Evolutionary conservation across 805 yeast species (phyloP), one percentile per base, ranked within the genome.

Genomic region (Lipomyces spencermartinsiae): DNA sequence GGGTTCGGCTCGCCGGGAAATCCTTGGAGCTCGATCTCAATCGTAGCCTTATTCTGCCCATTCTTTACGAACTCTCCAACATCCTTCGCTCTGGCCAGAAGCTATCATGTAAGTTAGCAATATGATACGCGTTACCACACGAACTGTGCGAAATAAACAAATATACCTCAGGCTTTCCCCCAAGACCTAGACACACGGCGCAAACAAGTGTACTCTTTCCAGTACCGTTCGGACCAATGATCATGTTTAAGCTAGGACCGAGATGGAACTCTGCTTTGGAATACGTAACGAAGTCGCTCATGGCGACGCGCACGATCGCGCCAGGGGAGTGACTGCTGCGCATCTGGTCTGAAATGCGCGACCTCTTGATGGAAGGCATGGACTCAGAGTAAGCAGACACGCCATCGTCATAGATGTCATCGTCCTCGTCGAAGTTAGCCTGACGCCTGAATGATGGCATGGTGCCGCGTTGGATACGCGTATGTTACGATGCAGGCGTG

Each of bases 221-320:
- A 0, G 97, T 87, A 35, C 99, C 99, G 76, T 95, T 95, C 4
- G 98, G 98, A 0, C 98, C 99, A 63, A 95, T 89, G 67, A 95
- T 90, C 90, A 95, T 87, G 76, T 95, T 95, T 77, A 95, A 81
- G 1, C 88, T 83, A 0, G 98, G 97, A 0, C 94, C 90, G 65
- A 94, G 83, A 57, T 82, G 14, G 78, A 92, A 92, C 76, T 86
- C 89, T 0, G 88, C 88, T 61, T 83, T 78, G 1, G 85, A 73
- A 76, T 88, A 89, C 0, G 92, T 88, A 76, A 89, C 87, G 80
- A 89, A 89, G 76, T 89, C 88, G 63, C 76, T 76, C 64, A 89
- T 81, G 62, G 79, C 82, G 35, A 89, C 86, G 16, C 85, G 78
- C 2, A 86, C 74, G 59, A 87, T 80, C 58, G 82, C 79, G 0